phyloP scores from a whole-genome alignment of 495 filamentous ascomycete genomes.

The Talaromyces wortmannii region DNA sequence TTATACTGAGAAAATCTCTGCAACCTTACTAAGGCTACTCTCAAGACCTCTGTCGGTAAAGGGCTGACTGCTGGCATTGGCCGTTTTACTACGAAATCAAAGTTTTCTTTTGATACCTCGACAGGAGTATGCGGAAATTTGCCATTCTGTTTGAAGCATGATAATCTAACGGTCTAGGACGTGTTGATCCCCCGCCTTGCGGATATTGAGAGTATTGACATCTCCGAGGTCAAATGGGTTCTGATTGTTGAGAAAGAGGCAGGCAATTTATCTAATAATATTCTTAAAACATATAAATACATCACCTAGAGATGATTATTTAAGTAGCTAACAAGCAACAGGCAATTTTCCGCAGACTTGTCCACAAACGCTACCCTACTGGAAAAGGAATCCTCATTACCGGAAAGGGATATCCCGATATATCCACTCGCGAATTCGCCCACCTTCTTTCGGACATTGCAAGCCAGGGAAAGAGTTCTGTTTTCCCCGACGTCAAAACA shows the following conservation, averaged over 20 bases:
- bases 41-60: conserved; percentile 56
- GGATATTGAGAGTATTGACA: conserved; percentile 45
- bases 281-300: neutral
- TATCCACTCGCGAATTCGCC: conserved; percentile 66
- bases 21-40: too few species aligned
- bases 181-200: conserved; percentile 56
- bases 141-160: neutral
- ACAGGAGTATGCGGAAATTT: conserved; percentile 8
- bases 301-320: neutral
- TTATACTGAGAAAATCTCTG: neutral
- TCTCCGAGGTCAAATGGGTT: conserved; percentile 58
- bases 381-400: conserved; percentile 65
- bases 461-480: conserved; percentile 1
- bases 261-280: neutral
- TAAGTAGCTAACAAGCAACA: conserved; percentile 22
- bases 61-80: conserved; percentile 58
- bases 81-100: conserved; percentile 20
- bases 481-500: neutral
- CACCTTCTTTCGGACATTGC: conserved; percentile 22
- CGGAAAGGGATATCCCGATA: conserved; percentile 88
- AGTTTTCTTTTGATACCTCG: conserved; percentile 19
- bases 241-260: conserved; percentile 93
- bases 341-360: conserved; percentile 75
- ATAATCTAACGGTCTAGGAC: conserved; percentile 39
- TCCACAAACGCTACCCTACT: conserved; percentile 41